Base-by-base conservation (phyloP, 1,284 basidiomycete species). In the Boletus smithii region DNA sequence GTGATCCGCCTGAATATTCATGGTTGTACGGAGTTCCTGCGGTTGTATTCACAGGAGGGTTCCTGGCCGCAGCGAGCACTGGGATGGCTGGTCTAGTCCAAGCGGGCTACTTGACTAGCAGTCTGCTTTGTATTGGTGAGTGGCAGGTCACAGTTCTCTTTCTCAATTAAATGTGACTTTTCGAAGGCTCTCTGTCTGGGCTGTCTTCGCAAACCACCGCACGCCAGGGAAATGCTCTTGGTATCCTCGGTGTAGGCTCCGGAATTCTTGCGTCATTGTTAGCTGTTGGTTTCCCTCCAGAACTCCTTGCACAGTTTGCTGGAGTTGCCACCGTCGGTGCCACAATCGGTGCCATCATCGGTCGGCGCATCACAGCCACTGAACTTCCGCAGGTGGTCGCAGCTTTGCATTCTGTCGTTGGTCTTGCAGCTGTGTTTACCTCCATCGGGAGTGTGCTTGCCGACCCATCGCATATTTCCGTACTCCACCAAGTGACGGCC, bases 21-120 rank as follows among this genome's bases (percentile, higher is more conserved):
- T 91, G 83, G 82, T 69, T 92, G 14, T 91, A 91, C 58, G 77
- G 76, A 20, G 67, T 91, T 48, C 89, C 89, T 17, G 90, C 83
- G 14, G 74, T 82, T 2, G 77, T 91, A 4, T 92, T 91, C 61
- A 83, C 85, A 2, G 86, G 86, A 33, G 90, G 85, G 1, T 90
- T 89, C 68, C 65, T 91, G 46, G 80, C 81, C 46, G 86, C 89
- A 31, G 86, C 85, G 11, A 85, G 80, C 57, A 87, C 88, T 4
- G 89, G 88, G 30, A 83, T 87, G 80, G 81, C 77, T 11, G 90
- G 90, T n/a, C 75, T 92, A 32, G 85, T 91, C 3, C 88, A 91
- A 64, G 88, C 88, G 4, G 89, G 90, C 14, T 92, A 92, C 60
- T 66, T 91, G 46, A 79, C 86, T 0, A 88, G 86, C 59, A 90